Base-by-base conservation (phyloP, 176 grass and related monocot species). In the Cenchrus americanus region DNA sequence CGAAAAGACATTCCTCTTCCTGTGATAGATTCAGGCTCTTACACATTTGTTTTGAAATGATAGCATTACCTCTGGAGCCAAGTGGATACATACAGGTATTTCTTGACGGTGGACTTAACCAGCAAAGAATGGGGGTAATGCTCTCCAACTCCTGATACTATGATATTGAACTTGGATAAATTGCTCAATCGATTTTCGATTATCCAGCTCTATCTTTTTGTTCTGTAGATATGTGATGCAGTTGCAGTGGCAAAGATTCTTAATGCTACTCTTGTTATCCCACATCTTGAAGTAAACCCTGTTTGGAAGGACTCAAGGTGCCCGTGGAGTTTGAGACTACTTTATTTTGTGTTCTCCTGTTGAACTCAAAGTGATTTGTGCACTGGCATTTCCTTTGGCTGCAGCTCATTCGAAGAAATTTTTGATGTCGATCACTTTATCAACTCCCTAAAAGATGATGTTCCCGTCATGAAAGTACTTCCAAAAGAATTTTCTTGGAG, bases 301-400 rank as follows among this genome's bases (percentile, higher is more conserved):
- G 96, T 98, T 67, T 98, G 96, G 93, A 90, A 92, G 86, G 96
- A 98, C 54, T 88, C 91, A 60, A 98, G 96, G 96, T 97, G 70
- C 65, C 27, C 87, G 80, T 57, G 5, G 7, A 66, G 32, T 85
- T 73, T 89, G 34, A 22, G 17, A 34, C 8, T 64, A 30, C 49
- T 84, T 17, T 73, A 51, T 60, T 11, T 34, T 34, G 61, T 71
- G 43, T 81, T 71, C 51, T 54, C 15, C 55, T 84, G 17, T 71
- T 81, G 47, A 73, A 73, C 49, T 40, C 22, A 51, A 89, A 80
- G 34, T 65, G 64, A 76, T 65, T 75, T 26, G 4, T 15, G 70
- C 69, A 53, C 8, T 46, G 68, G 15, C 32, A 51, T 8, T 11
- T 61, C 73, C 69, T 86, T 60, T 41, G 81, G 26, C 37, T 84